Base-by-base conservation (phyloP, 495 filamentous ascomycete genomes). In the Filosporella fistucella region DNA sequence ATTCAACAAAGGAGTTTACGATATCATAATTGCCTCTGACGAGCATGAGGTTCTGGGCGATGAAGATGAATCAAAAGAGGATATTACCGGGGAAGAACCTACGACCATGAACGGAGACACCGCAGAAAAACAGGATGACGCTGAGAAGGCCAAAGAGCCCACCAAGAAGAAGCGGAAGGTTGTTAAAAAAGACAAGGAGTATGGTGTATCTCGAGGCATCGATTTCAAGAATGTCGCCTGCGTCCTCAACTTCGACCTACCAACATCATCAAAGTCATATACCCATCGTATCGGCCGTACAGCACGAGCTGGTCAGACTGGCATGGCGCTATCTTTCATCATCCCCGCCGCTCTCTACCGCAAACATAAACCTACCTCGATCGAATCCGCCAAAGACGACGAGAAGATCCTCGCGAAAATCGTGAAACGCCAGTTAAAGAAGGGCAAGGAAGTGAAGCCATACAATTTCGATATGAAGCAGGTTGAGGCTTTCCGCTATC, bases 221-320 rank as follows among this genome's bases (percentile, higher is more conserved):
- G 93, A 99, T 65, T 99, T 99, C 74, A 84, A 88, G 52, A 88
- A 96, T 64, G 89, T 97, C 42, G 82, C 91, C 18, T 89, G 86
- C 50, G 89, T 99, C 17, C 78, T 99, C 55, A 99, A 99, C 73
- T 97, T 97, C 58, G 93, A 99, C 65, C 81, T 97, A 30, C 94
- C 93, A 0, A 77, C 79, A 25, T 85, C 79, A 11, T 82, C 88
- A n/a, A 91, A 85, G 62, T 94, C 89, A 3, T 99, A 99, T 60
- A 93, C 82, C 13, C 93, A 99, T 67, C 85, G 93, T 40, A 93
- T 97, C 62, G 93, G 93, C 26, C 83, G 93, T 20, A 99, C 93
- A 1, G 93, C 89, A 12, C 78, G 93, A 32, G 94, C 90, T 6
- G 91, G 90, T 1, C 84, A 89, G 48, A 80, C 85, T 1, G 93